A percentile compares a stretch with the other conserved stretches of the same genome.
Conservation (phyloP, 2,329 filamentous ascomycete species). For the Fusarium sacchari region DNA sequence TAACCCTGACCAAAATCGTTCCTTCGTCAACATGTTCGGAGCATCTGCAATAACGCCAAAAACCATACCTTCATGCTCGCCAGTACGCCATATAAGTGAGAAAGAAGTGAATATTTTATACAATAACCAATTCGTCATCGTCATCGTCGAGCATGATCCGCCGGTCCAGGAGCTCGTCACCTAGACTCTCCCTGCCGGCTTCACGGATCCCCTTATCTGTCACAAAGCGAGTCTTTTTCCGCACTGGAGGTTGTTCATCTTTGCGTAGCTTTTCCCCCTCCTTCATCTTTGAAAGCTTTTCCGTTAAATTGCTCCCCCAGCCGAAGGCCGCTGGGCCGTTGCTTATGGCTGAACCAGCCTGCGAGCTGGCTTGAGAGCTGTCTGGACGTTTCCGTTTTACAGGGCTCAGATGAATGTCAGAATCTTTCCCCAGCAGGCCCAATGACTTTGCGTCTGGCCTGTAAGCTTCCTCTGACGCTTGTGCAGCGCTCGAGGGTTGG, state of each 20-base stretch:
- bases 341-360: constrained; percentile 45
- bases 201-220: constrained; percentile 81
- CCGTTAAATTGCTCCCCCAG: constrained; percentile 66
- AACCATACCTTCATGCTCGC: constrained; percentile 27
- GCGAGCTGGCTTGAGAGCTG: constrained; percentile 51
- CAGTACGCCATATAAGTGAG: constrained; percentile 27
- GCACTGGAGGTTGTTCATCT: constrained; percentile 56
- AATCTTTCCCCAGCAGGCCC: constrained; percentile 49
- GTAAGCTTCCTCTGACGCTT: constrained; percentile 41
- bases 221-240: constrained; percentile 83
- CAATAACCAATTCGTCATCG: constrained; percentile 63
- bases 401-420: constrained; percentile 65
- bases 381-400: constrained; percentile 70
- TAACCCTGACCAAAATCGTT: constrained; percentile 35
- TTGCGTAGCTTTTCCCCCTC: constrained; percentile 63
- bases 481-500: constrained; percentile 31
- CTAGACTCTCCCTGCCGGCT: constrained; percentile 78
- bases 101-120: constrained; percentile 44
- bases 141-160: constrained; percentile 55
- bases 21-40: constrained; percentile 39
- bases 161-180: constrained; percentile 56
- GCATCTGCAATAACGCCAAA: constrained; percentile 35
- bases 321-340: constrained; percentile 54
- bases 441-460: constrained; percentile 56
- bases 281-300: constrained; percentile 70